Evolutionary conservation across 2,329 filamentous ascomycete genomes (phyloP), one percentile per base, ranked within the genome.

Genomic region (Phyllosticta citribraziliensis): DNA sequence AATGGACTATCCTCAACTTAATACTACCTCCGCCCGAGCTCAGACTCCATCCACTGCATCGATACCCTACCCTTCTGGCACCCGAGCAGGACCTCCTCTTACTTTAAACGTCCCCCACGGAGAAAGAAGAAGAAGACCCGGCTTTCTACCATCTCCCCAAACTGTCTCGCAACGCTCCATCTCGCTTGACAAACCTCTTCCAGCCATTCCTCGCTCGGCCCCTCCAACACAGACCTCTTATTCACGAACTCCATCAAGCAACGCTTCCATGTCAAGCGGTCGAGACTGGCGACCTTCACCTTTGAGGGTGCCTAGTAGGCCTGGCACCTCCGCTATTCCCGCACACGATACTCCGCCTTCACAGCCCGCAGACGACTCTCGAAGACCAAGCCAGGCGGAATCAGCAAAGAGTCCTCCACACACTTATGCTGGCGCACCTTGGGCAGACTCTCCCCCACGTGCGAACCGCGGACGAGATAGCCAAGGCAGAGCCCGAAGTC

Each of bases 371-470:
- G 40, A 47, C 40, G 40, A 47, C 40, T n/a, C 17, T n/a, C 40
- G 40, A 47, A 17, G 40, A 47, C 40, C 40, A 8, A 47, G 40
- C 17, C 40, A 47, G 17, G 40, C 17, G 40, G 40, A 47, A n/a
- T 47, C 40, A n/a, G 40, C 40, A 47, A 47, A 47, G 40, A 47
- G 40, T 47, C 40, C 40, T 47, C 14, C 53, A 22, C 58, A 50
- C 12, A 60, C 58, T 5, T 61, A 61, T 51, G 47, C 58, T 17
- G 58, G 58, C 4, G 40, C 52, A 6, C 58, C 59, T 12, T 61
- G 59, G 59, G 54, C 56, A 17, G 55, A 40, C 19, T 61, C 59
- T 17, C 59, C 20, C 20, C 25, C 52, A 24, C 17, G 11, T 19
- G 20, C 59, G 2, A 27, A 40, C 50, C 30, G 17, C 12, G 12